Evolutionary conservation across 2,329 filamentous ascomycete genomes (phyloP).

Genomic region (Xylariaceae sp.): DNA sequence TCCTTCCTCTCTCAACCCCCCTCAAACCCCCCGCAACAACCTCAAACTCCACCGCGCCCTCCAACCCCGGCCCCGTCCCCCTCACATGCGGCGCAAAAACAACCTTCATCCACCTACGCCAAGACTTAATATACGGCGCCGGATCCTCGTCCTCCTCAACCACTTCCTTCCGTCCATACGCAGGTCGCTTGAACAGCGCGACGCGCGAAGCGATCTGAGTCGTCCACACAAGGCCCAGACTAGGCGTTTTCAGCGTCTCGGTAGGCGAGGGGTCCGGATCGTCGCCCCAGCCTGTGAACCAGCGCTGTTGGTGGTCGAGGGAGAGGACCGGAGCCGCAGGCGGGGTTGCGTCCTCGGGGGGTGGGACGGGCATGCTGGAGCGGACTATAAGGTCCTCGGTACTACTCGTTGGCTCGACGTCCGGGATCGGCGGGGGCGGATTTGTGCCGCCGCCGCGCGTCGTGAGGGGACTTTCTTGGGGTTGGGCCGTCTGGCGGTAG

Average conservation of each 20-base stretch:
- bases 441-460: conserved; percentile 36
- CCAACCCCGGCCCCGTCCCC: conserved; percentile 44
- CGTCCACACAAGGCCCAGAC: conserved; percentile 82
- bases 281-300: conserved; percentile 95
- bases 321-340: conserved; percentile 52
- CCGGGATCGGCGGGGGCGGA: conserved; percentile 24
- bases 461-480: conserved; percentile 48
- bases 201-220: conserved; percentile 82
- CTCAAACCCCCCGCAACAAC: conserved; percentile 62
- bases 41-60: conserved; percentile 63
- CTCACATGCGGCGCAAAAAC: conserved; percentile 78
- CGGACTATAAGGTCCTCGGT: conserved; percentile 33
- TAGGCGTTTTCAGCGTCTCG: conserved; percentile 67
- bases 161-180: conserved; percentile 25
- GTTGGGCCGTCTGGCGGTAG: conserved; percentile 9
- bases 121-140: conserved; percentile 46
- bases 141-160: conserved; percentile 34
- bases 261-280: conserved; percentile 40
- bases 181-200: conserved; percentile 68
- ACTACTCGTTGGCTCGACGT: conserved; percentile 38
- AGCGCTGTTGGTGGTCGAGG: conserved; percentile 85
- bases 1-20: conserved; percentile 29
- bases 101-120: conserved; percentile 77
- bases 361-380: conserved; percentile 34
- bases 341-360: conserved; percentile 29